phyloP scores from a whole-genome alignment of 1,139 yeast genomes.

The Chernovozyma aurita region DNA sequence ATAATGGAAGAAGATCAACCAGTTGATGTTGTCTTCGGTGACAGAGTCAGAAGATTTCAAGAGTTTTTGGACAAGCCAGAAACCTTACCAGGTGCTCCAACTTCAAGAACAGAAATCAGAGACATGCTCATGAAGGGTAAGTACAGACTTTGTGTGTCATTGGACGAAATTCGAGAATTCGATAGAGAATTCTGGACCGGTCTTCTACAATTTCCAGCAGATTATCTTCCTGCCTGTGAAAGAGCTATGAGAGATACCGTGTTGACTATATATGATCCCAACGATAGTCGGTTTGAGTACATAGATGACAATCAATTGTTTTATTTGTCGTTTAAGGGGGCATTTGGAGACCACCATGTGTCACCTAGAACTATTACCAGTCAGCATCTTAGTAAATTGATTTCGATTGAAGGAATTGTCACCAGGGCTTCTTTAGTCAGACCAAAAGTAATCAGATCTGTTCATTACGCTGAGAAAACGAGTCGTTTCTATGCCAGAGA shows the following conservation, averaged over 20 bases:
- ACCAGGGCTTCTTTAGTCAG: constrained; percentile 90
- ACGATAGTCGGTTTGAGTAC: constrained; percentile 44
- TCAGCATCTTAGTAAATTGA: constrained; percentile 68
- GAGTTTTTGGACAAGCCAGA: constrained; percentile 68
- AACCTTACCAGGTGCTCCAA: constrained; percentile 27
- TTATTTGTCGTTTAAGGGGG: constrained; percentile 81
- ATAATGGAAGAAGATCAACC: constrained; percentile 33
- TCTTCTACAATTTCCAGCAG: constrained; percentile 71
- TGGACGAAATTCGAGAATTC: constrained; percentile 86
- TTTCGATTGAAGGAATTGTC: constrained; percentile 92
- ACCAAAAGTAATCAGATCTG: constrained; percentile 88
- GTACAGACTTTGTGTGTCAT: constrained; percentile 66
- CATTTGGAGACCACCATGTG: constrained; percentile 84
- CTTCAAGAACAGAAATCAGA: constrained; percentile 63
- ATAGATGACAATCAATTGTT: constrained; percentile 63
- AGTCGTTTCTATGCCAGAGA: constrained; percentile 86
- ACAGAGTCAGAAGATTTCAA: constrained; percentile 82
- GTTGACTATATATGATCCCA: constrained; percentile 58
- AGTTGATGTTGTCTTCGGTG: constrained; percentile 56
- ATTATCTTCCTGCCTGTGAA: constrained; percentile 85
- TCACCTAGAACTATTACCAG: constrained; percentile 88
- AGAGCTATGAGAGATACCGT: constrained; percentile 82
- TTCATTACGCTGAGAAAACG: constrained; percentile 87
- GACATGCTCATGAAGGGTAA: constrained; percentile 65
- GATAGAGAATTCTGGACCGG: constrained; percentile 81